These are phyloP conservation scores for Phaeophleospora eucalypticola DNA, from an alignment of 2,329 filamentous ascomycete species.

Conservation along the genomic window DNA sequence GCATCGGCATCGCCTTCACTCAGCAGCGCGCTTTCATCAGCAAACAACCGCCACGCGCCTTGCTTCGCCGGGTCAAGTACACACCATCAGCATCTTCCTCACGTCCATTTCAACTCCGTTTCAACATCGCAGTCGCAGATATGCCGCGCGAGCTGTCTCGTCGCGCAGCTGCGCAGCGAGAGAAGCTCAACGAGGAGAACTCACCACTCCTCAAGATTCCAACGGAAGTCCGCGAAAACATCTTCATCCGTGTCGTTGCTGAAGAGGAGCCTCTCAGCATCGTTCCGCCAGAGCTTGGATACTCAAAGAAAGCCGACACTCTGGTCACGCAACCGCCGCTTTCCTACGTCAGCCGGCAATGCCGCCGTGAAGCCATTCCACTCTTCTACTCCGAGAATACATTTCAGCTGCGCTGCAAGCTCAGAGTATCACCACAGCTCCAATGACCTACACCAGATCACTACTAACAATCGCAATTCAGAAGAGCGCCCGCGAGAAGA, in stretches of 20 bases:
- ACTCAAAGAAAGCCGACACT: background rate
- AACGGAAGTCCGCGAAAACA: background rate
- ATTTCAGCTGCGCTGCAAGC: background rate
- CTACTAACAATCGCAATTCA: no score
- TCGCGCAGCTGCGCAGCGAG: no score
- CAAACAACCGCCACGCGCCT: no score
- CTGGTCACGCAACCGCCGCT: background rate
- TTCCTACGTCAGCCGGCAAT: background rate
- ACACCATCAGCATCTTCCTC: no score
- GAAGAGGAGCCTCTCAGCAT: background rate
- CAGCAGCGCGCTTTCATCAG: no score
- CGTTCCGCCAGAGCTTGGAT: background rate
- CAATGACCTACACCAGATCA: no score
- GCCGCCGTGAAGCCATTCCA: constrained; percentile 1
- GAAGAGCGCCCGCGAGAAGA: background rate
- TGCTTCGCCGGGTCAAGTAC: no score
- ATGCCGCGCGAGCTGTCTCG: no score
- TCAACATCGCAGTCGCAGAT: no score
- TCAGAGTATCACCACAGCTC: background rate
- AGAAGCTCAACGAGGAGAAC: background rate
- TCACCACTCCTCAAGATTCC: background rate
- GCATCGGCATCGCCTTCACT: no score
- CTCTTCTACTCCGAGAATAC: constrained; percentile 3
- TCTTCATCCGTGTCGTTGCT: background rate
- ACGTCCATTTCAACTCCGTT: no score